phyloP scores from a whole-genome alignment of 257 asterid genomes.

The Solanum pimpinellifolium region DNA sequence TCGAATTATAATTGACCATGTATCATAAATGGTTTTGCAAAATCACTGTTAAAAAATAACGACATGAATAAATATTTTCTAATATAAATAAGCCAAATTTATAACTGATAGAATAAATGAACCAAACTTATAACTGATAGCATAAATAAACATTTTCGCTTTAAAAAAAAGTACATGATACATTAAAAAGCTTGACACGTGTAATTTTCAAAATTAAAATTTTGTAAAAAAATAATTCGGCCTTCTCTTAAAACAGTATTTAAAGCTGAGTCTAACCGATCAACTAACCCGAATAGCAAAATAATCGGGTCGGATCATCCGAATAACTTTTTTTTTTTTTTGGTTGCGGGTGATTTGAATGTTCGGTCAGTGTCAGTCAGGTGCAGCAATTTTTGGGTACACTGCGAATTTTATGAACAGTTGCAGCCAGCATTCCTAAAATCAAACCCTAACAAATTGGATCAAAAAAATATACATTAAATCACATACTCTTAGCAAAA shows the following conservation, averaged over 20 bases:
- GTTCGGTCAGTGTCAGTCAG: not conserved
- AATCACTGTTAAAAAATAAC: no score
- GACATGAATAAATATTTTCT: no score
- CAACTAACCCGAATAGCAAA: not conserved
- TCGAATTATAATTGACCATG: no score
- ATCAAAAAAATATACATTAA: not conserved
- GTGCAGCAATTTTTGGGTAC: not conserved
- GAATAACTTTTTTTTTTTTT: not conserved
- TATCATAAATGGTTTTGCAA: no score
- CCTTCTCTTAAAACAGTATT: not conserved
- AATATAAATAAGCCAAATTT: no score
- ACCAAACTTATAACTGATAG: no score
- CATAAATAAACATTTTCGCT: no score
- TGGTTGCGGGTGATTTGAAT: not conserved
- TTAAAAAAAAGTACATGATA: no score
- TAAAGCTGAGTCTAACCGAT: not conserved
- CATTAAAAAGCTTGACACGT: not conserved
- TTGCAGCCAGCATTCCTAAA: not conserved
- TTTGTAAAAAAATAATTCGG: not conserved
- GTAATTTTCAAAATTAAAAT: not conserved
- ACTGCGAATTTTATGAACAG: not conserved
- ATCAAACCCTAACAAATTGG: not conserved
- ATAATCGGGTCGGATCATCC: not conserved
- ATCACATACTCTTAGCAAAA: not conserved
- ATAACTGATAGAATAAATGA: fast-evolving